These are phyloP conservation scores for Fallopia convolvulus DNA, from an alignment of 148 eudicot species.

Conservation along the genomic window DNA sequence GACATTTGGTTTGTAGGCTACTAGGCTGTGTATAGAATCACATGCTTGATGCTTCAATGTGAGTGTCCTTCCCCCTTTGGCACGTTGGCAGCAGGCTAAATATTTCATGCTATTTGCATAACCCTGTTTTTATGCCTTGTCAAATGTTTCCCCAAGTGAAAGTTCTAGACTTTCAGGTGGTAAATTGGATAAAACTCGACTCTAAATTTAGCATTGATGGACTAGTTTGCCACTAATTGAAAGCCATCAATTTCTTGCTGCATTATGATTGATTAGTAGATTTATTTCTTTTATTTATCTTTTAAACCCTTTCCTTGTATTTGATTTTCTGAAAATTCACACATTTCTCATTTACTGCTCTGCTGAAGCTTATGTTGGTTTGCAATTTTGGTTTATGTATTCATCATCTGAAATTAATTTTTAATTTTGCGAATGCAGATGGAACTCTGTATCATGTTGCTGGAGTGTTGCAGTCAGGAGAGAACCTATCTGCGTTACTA, in stretches of 20 bases:
- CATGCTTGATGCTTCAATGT: too few species aligned
- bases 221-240: not conserved
- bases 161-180: not conserved
- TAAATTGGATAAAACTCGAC: not conserved
- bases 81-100: not conserved
- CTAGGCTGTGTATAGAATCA: too few species aligned
- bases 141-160: not conserved
- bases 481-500: conserved; percentile 88
- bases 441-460: conserved; percentile 83
- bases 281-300: too few species aligned
- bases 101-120: not conserved
- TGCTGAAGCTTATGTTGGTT: not conserved
- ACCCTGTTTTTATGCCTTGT: not conserved
- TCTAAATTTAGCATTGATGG: not conserved
- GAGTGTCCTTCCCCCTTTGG: too few species aligned
- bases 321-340: not conserved
- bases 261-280: not conserved
- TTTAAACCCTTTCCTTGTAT: not conserved
- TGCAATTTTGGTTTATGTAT: not conserved
- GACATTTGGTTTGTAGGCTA: too few species aligned
- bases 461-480: conserved; percentile 99
- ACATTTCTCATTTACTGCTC: not conserved
- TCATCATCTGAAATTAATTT: not conserved
- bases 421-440: conserved; percentile 44
- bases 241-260: not conserved